Conservation (phyloP, 164 flowering plant genomes). For the Umbilicus rupestris region DNA sequence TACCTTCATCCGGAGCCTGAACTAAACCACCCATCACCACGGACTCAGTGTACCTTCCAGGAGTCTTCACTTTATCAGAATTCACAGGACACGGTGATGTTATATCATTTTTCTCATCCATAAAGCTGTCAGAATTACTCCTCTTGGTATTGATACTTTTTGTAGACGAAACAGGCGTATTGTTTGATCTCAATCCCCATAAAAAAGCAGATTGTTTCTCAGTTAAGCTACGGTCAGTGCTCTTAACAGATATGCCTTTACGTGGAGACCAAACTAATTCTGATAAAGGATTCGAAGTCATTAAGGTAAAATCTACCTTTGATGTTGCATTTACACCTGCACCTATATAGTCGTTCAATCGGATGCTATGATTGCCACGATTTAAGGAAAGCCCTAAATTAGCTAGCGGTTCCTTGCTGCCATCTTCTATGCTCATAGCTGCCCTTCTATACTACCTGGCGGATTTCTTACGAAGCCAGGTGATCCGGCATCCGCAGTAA, state of each 20-base stretch:
- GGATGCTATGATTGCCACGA: constrained; percentile 17
- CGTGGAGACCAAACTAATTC: constrained; percentile 80
- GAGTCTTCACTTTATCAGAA: not conserved
- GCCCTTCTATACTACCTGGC: not conserved
- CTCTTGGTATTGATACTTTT: constrained; percentile 14
- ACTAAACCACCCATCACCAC: not conserved
- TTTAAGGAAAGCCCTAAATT: constrained; percentile 30
- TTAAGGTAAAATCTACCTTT: constrained; percentile 30
- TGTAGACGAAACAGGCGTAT: constrained; percentile 21
- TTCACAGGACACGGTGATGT: constrained; percentile 12
- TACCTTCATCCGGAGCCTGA: not conserved
- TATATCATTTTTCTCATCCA: constrained; percentile 16
- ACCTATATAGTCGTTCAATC: constrained; percentile 26
- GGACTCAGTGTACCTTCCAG: not conserved
- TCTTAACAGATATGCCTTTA: constrained; percentile 48
- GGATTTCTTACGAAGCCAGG: not conserved
- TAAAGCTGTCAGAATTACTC: constrained; percentile 12
- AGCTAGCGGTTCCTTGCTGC: constrained; percentile 20
- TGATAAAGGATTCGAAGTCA: constrained; percentile 38
- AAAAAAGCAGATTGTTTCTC: constrained; percentile 24
- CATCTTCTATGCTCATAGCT: constrained; percentile 24
- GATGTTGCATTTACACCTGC: constrained; percentile 96
- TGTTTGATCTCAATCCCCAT: constrained; percentile 29
- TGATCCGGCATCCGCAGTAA: not conserved
- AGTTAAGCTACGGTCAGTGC: constrained; percentile 34